Evolutionary conservation across 2,329 filamentous ascomycete genomes (phyloP), one percentile per base, ranked within the genome.

Genomic region (Sarocladiaceae sp.): DNA sequence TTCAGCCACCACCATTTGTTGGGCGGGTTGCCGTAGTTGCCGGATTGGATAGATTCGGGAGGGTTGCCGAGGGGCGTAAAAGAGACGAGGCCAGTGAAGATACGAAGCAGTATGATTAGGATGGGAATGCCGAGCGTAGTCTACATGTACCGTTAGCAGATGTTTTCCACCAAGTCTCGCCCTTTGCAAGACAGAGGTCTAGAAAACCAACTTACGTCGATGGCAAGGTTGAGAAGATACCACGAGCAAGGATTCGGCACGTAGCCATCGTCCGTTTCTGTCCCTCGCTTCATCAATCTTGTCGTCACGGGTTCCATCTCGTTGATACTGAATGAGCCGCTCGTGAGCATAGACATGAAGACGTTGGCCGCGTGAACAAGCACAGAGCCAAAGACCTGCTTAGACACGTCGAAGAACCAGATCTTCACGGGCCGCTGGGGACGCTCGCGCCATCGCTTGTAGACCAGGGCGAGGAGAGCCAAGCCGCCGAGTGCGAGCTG

Each of bases 361-460:
- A 98, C 75, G 60, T 98, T 98, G 53, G 90, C 87, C 34, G 91
- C 74, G 66, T 98, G 93, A 26, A 96, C 81, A 62, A 98, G 74
- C 35, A 89, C 83, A 23, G 89, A 94, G 18, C 93, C 93, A 57
- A 97, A 86, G 44, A 98, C 88, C 70, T 98, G 93, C 71, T 98
- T 98, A 24, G 88, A 95, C 19, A 83, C 93, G 60, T 98, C 93
- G 63, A 97, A 98, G 63, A 87, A 90, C 91, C 93, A 98, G 52
- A 98, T 89, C 74, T 94, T 95, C 58, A 97, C 60, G 1, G 91
- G 91, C 45, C 93, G 78, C 62, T 96, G 91, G 2, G 93, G 91
- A 46, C 87, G 77, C 67, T 98, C 93, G 52, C 87, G 80, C 81
- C 85, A 95, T 54, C 93, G 78, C 71, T 98, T 98, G 70, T 81